phyloP scores from a whole-genome alignment of 2,329 filamentous ascomycete genomes.

The Cytospora piceicola region DNA sequence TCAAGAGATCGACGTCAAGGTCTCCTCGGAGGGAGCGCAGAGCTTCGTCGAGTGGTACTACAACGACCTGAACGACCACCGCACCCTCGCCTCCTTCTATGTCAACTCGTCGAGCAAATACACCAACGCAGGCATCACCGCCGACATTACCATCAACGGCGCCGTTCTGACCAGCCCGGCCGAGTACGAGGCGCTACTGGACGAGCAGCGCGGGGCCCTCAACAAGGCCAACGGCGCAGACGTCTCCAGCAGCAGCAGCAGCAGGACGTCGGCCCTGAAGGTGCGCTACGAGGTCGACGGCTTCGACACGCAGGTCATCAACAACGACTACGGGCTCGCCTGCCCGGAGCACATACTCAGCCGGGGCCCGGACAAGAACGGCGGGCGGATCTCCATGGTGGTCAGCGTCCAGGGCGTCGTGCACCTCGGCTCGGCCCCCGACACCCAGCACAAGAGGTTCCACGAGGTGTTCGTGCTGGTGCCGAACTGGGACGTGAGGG shows the following conservation, averaged over 20 bases:
- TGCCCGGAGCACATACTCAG: conserved; percentile 51
- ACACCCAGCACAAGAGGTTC: conserved; percentile 70
- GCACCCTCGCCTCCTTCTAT: conserved; percentile 71
- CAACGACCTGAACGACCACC: conserved; percentile 66
- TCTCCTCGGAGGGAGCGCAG: conserved; percentile 63
- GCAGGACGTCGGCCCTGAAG: conserved; percentile 40
- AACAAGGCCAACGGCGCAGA: conserved; percentile 22
- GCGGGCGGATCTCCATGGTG: conserved; percentile 69
- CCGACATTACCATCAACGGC: conserved; percentile 82
- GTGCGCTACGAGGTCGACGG: conserved; percentile 74
- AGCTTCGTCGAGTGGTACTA: conserved; percentile 77
- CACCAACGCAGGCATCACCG: conserved; percentile 51
- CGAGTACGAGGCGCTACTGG: conserved; percentile 70
- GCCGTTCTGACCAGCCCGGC: conserved; percentile 63
- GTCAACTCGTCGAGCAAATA: conserved; percentile 60
- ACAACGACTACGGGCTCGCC: conserved; percentile 64
- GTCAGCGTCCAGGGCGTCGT: conserved; percentile 77
- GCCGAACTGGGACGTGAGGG: conserved; percentile 69
- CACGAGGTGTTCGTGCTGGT: conserved; percentile 82
- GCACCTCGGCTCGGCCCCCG: conserved; percentile 66
- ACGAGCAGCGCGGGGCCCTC: conserved; percentile 57
- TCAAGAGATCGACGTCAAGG: conserved; percentile 50
- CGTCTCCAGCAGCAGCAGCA: conserved; percentile 7
- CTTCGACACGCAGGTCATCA: conserved; percentile 78
- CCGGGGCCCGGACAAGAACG: conserved; percentile 47